Evolutionary conservation across 1,139 yeast genomes (phyloP).

Genomic region (Sugiyamaella sp.): DNA sequence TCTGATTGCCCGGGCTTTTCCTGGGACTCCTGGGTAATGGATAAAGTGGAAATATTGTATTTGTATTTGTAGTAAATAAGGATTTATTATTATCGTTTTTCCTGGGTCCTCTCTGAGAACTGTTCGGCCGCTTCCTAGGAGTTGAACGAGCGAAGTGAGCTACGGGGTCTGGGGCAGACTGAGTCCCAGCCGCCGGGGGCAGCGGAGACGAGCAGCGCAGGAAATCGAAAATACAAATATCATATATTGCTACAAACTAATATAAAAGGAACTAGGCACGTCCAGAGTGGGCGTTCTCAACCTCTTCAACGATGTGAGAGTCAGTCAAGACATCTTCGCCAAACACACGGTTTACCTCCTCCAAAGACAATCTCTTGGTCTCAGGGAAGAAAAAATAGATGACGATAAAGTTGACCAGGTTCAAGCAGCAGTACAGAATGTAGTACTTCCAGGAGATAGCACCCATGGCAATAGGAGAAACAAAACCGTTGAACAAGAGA

Average conservation of each 20-base stretch:
- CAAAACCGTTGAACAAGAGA: constrained; percentile 48
- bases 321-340: constrained; percentile 17
- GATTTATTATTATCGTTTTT: too few relatives aligned
- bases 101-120: too few relatives aligned
- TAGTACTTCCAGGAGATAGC: constrained; percentile 49
- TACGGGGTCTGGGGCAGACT: constrained; percentile 3
- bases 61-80: too few relatives aligned
- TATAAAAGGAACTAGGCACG: not conserved
- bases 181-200: constrained; percentile 3
- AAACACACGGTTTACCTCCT: constrained; percentile 52
- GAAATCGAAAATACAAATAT: not conserved
- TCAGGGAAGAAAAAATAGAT: constrained; percentile 51
- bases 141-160: not conserved
- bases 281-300: not conserved
- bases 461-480: constrained; percentile 61
- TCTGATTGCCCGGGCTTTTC: too few relatives aligned
- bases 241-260: constrained; percentile 6
- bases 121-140: not conserved
- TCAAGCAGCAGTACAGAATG: constrained; percentile 41
- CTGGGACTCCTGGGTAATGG: too few relatives aligned
- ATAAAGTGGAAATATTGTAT: too few relatives aligned
- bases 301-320: constrained; percentile 12
- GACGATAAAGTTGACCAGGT: constrained; percentile 30
- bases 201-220: not conserved
- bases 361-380: constrained; percentile 52